These are phyloP conservation scores for Kazachstania bromeliacearum DNA, from an alignment of 805 yeast species.

Conservation along the genomic window DNA sequence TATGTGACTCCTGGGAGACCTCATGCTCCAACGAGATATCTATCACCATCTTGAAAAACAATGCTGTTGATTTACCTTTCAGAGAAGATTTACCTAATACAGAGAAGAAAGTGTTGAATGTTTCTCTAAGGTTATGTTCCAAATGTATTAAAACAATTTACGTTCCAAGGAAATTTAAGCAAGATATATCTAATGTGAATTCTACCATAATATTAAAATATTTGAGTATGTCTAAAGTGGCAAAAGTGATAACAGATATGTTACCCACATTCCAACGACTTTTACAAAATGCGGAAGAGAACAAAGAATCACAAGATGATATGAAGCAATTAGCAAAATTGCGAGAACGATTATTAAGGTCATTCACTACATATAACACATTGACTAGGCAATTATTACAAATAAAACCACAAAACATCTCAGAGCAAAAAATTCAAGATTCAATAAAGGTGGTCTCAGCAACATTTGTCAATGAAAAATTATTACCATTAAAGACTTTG, in stretches of 20 bases:
- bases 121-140: conserved; percentile 52
- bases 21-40: conserved; percentile 74
- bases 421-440: conserved; percentile 39
- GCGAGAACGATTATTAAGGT: conserved; percentile 38
- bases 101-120: conserved; percentile 9
- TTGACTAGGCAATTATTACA: conserved; percentile 37
- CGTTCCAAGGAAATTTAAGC: conserved; percentile 40
- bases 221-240: conserved; percentile 33
- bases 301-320: conserved; percentile 11
- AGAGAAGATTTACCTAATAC: conserved; percentile 11
- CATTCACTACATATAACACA: conserved; percentile 43
- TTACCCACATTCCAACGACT: conserved; percentile 38
- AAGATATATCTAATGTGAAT: conserved; percentile 31
- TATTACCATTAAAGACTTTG: conserved; percentile 53
- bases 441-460: conserved; percentile 52
- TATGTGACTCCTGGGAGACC: conserved; percentile 56
- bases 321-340: conserved; percentile 24
- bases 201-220: conserved; percentile 34
- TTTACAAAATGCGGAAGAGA: conserved; percentile 29
- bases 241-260: conserved; percentile 30
- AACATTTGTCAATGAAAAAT: conserved; percentile 54
- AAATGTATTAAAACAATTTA: conserved; percentile 59
- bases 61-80: conserved; percentile 21
- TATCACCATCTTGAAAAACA: conserved; percentile 23
- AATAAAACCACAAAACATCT: conserved; percentile 27